These are phyloP conservation scores for Ceratocystis colombiana DNA, from an alignment of 2,329 filamentous ascomycete species.

Conservation along the genomic window DNA sequence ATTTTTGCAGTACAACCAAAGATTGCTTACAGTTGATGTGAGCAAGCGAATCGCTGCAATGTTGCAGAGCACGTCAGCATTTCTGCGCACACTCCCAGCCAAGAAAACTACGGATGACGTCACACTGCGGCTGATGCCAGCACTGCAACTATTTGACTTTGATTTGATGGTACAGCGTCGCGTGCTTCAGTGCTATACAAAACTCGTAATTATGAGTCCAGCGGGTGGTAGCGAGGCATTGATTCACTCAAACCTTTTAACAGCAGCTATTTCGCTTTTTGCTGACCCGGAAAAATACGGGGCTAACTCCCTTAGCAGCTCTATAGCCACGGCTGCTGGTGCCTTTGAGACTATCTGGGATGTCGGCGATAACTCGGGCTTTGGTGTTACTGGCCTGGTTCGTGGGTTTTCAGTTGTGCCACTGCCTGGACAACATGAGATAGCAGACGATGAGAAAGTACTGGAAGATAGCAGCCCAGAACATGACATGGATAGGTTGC, in stretches of 20 bases:
- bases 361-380: conserved; percentile 84
- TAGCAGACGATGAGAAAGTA: conserved; percentile 26
- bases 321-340: conserved; percentile 81
- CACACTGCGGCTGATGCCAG: conserved; percentile 69
- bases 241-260: conserved; percentile 82
- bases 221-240: conserved; percentile 75
- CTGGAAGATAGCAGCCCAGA: conserved; percentile 51
- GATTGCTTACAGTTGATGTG: conserved; percentile 83
- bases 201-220: conserved; percentile 79
- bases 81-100: conserved; percentile 70
- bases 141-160: conserved; percentile 79
- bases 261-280: conserved; percentile 80
- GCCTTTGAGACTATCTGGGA: conserved; percentile 95
- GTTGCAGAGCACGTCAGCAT: conserved; percentile 88
- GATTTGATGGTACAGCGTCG: conserved; percentile 87
- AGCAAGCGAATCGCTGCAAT: conserved; percentile 86
- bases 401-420: conserved; percentile 62
- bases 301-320: conserved; percentile 73
- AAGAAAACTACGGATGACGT: conserved; percentile 84
- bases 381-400: conserved; percentile 80
- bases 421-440: conserved; percentile 58
- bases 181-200: conserved; percentile 89
- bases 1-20: conserved; percentile 87
- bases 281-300: conserved; percentile 85
- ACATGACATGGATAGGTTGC: conserved; percentile 50